A percentile compares a stretch with the other conserved stretches of the same genome.
phyloP scores from a whole-genome alignment of 164 flowering plant genomes.

The Stephania japonica region DNA sequence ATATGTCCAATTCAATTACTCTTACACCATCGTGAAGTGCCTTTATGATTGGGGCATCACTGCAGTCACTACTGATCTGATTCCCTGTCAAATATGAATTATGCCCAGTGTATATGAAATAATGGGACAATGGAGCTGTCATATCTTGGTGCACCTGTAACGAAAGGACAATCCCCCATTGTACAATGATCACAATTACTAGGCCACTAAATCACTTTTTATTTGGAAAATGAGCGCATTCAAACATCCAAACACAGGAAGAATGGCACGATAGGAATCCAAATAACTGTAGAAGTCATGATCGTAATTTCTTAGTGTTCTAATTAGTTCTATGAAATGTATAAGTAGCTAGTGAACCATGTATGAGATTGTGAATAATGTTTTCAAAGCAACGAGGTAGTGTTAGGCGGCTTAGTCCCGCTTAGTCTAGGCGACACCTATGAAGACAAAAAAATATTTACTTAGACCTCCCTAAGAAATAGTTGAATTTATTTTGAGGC shows the following conservation, averaged over 20 bases:
- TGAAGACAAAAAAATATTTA: no score
- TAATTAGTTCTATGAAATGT: no score
- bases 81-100: conserved; percentile 57
- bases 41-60: conserved; percentile 42
- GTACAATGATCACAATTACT: not conserved
- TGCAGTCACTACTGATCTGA: conserved; percentile 48
- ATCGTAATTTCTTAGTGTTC: no score
- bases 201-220: not conserved
- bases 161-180: not conserved
- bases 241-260: not conserved
- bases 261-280: not conserved
- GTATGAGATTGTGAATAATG: no score
- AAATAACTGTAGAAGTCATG: no score
- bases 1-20: conserved; percentile 52
- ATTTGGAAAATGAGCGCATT: not conserved
- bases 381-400: no score
- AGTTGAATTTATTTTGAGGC: no score
- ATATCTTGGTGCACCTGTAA: conserved; percentile 48
- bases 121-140: conserved; percentile 50
- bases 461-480: no score
- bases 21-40: conserved; percentile 46
- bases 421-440: no score
- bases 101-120: conserved; percentile 51
- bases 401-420: no score
- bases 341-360: no score